Evolutionary conservation across 495 filamentous ascomycete species (phyloP), one percentile per base, ranked within the genome.

Genomic region (Penicillium ucsense): DNA sequence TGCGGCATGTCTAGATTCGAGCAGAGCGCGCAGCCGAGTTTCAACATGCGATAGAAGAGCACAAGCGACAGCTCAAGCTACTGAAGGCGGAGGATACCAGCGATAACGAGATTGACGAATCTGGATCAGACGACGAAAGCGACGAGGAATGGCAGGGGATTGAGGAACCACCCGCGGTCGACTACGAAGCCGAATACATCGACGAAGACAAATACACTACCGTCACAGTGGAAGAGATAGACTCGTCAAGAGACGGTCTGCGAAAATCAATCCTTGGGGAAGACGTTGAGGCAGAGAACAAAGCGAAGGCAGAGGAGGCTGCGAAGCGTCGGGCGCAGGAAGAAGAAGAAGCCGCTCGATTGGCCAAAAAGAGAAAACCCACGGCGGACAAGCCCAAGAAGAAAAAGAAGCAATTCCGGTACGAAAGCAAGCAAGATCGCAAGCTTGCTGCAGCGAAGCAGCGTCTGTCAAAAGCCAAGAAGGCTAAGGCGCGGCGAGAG

Each of bases 201-300:
- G 92, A 98, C 66, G 92, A 97, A 64, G 91, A 95, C 58, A 85
- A 84, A 63, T 94, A 86, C 59, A 95, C 91, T 11, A 94, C 86
- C 3, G 92, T 98, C 31, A 95, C 88, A 0, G 80, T 98, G 0
- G 89, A 95, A 62, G 84, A 84, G n/a, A 88, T 98, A 60, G 85
- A 84, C 56, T 71, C 91, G 6, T 81, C 86, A 3, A 81, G 79
- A 45, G 81, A 86, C 49, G 86, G 83, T 5, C 59, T 90, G 9
- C 64, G 79, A 43, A 77, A 79, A 54, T 65, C 74, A 4, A 65
- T 61, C 28, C 67, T 66, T 4, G 64, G 64, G 31, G 66, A 77
- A 8, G 68, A 74, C 27, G 74, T 74, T 38, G 63, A 67, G 49
- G 59, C 61, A 6, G 53, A 47, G 29, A 54, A 62, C 43, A 45